Evolutionary conservation across 2,329 filamentous ascomycete species (phyloP).

Genomic region (Trichoderma sp.): DNA sequence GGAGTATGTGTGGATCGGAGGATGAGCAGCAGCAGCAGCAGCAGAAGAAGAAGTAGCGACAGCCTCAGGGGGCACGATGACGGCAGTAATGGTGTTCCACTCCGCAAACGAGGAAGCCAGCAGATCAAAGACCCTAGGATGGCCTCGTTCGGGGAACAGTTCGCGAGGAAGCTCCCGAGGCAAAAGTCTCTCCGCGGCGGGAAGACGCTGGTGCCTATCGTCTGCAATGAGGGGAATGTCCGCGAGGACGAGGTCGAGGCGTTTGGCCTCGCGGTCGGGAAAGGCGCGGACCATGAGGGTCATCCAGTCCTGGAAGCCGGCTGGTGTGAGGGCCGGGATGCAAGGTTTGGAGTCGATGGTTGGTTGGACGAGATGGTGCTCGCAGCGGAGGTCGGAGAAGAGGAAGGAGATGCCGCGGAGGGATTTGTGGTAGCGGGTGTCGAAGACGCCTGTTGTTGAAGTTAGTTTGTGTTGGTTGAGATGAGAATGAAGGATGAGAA

Average conservation of each 20-base stretch:
- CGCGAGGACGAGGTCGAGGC: slow-evolving; percentile 66
- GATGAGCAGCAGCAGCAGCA: not conserved
- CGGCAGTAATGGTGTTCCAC: slow-evolving; percentile 4
- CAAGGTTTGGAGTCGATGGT: slow-evolving; percentile 51
- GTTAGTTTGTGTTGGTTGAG: not conserved
- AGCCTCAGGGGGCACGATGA: not conserved
- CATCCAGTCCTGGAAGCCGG: slow-evolving; percentile 71
- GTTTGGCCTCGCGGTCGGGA: slow-evolving; percentile 70
- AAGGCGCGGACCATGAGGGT: slow-evolving; percentile 70
- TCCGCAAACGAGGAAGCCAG: slow-evolving; percentile 35
- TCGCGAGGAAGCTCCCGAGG: slow-evolving; percentile 67
- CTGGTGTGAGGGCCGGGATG: slow-evolving; percentile 63
- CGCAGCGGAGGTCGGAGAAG: slow-evolving; percentile 52
- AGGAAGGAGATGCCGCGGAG: slow-evolving; percentile 43
- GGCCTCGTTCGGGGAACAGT: slow-evolving; percentile 62
- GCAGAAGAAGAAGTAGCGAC: not conserved
- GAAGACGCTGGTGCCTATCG: not conserved
- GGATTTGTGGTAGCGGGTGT: slow-evolving; percentile 33
- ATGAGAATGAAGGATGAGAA: too few relatives aligned
- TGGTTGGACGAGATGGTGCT: slow-evolving; percentile 65
- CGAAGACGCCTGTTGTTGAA: slow-evolving; percentile 50
- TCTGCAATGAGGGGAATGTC: slow-evolving; percentile 64
- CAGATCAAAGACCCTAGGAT: slow-evolving; percentile 56
- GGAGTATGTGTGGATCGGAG: not conserved
- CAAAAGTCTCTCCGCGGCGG: slow-evolving; percentile 29